Percentiles rank a stretch among this genome's conserved stretches.
Conservation (phyloP, 768 basidiomycete species). For the Boletus rubescentipes region DNA sequence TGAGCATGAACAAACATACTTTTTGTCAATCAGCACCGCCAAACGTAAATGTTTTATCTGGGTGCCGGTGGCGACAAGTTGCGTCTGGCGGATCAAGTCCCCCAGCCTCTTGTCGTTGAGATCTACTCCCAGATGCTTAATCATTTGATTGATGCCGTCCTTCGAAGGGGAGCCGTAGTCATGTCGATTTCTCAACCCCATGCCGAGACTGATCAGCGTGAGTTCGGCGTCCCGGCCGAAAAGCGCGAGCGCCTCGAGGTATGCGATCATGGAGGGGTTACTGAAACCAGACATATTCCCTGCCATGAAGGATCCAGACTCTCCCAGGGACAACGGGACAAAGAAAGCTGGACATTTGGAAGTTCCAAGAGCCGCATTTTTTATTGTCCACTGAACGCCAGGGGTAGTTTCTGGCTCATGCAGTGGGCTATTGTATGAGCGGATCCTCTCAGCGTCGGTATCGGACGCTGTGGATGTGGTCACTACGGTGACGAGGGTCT, state of each 20-base stretch:
- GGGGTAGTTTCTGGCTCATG: not conserved
- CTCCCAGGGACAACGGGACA: not conserved
- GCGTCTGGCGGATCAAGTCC: not conserved
- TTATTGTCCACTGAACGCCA: not conserved
- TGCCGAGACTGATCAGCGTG: not conserved
- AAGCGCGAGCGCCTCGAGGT: not conserved
- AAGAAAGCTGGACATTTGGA: not conserved
- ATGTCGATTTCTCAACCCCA: not conserved
- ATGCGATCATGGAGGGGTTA: not conserved
- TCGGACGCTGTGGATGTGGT: not conserved
- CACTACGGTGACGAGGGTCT: not conserved
- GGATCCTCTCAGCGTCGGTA: not conserved
- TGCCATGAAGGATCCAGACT: not conserved
- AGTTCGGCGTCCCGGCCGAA: not conserved
- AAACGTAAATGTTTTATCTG: not conserved
- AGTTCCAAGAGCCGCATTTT: not conserved
- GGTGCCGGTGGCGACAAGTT: not conserved
- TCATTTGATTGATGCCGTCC: not conserved
- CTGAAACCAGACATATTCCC: not conserved
- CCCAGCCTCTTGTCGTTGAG: not conserved
- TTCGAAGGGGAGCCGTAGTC: not conserved
- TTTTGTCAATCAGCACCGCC: not conserved
- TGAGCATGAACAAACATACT: not conserved
- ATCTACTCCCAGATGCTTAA: not conserved
- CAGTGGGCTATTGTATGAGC: too few species aligned